phyloP scores from a whole-genome alignment of 768 basidiomycete species.

The Amanita phalloides region DNA sequence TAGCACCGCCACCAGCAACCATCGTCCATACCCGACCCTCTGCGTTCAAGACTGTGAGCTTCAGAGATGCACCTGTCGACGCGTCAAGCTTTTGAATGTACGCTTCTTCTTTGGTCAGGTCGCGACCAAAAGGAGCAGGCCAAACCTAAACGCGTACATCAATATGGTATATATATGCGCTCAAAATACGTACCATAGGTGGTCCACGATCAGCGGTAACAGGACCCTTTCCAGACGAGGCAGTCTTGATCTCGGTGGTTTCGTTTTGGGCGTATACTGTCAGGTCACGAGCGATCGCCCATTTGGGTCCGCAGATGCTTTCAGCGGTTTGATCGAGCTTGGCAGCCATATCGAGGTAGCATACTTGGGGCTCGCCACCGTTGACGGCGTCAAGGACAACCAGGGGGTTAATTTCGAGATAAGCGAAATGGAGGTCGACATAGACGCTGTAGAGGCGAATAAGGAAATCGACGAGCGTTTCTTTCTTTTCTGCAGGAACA shows the following conservation, averaged over 20 bases:
- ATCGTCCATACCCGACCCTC: conserved; percentile 99
- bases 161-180: neutral
- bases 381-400: conserved; percentile 79
- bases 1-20: conserved; percentile 93
- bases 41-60: conserved; percentile 91
- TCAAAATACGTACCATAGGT: conserved; percentile 61
- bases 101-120: conserved; percentile 96
- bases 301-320: conserved; percentile 95
- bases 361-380: conserved; percentile 64
- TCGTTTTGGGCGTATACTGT: conserved; percentile 50
- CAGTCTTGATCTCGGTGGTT: conserved; percentile 27
- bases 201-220: conserved; percentile 89
- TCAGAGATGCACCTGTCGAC: conserved; percentile 95
- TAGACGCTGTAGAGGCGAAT: conserved; percentile 94
- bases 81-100: conserved; percentile 98
- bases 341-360: conserved; percentile 99
- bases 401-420: conserved; percentile 99
- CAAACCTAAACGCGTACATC: conserved; percentile 36
- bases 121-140: conserved; percentile 94
- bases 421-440: conserved; percentile 98
- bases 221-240: conserved; percentile 30
- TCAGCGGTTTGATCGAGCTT: conserved; percentile 99
- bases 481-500: conserved; percentile 79
- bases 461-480: conserved; percentile 91
- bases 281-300: conserved; percentile 93